Conservation (phyloP, 2,329 filamentous ascomycete species). For the Aaosphaeria arxii region DNA sequence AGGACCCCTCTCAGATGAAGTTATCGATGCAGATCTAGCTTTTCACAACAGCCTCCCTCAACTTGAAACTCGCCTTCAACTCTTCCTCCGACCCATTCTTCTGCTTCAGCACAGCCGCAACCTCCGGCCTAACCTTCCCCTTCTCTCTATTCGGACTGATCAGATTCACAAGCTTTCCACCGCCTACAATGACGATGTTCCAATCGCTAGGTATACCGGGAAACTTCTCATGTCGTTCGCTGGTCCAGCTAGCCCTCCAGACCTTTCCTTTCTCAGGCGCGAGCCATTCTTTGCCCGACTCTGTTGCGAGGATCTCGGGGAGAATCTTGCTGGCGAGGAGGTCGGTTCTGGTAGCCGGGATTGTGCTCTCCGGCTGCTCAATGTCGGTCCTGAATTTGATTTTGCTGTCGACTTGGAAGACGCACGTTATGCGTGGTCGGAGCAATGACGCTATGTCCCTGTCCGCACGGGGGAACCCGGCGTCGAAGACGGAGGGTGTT, state of each 20-base stretch:
- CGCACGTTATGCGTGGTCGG: conserved; percentile 54
- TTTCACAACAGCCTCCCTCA: not conserved
- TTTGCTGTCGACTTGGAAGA: conserved; percentile 80
- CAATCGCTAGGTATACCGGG: conserved; percentile 17
- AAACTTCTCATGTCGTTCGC: conserved; percentile 5
- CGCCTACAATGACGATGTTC: conserved; percentile 64
- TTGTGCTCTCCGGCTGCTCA: conserved; percentile 5
- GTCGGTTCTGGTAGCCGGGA: not conserved
- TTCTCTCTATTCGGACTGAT: not conserved
- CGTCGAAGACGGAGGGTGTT: conserved; percentile 6
- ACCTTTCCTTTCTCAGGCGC: conserved; percentile 44
- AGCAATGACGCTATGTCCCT: conserved; percentile 52
- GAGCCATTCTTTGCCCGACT: conserved; percentile 58
- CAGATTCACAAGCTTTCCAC: conserved; percentile 66
- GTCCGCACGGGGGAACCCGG: conserved; percentile 54
- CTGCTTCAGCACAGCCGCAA: not conserved
- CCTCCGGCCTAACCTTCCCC: not conserved
- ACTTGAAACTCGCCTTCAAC: not conserved
- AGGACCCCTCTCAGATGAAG: too few species aligned
- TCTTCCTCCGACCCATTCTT: not conserved
- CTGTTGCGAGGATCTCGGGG: conserved; percentile 57
- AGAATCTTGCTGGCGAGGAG: conserved; percentile 41
- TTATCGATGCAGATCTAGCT: too few species aligned
- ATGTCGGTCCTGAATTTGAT: conserved; percentile 62
- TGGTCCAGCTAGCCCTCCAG: conserved; percentile 19